Conservation (phyloP, 2,329 filamentous ascomycete genomes). For the Verticillium dahliae region DNA sequence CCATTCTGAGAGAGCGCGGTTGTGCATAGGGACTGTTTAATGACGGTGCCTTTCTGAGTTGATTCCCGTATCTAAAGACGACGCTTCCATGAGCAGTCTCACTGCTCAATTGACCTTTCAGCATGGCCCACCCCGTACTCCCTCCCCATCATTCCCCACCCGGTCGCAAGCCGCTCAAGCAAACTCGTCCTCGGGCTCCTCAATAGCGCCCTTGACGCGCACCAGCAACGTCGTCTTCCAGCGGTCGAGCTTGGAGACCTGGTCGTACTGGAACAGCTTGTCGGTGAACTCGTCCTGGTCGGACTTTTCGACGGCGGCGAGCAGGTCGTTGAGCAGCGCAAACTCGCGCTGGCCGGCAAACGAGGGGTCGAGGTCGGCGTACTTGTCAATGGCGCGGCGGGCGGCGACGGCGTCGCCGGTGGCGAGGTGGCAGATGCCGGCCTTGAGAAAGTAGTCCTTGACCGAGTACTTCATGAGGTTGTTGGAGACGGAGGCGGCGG, state of each 20-base stretch:
- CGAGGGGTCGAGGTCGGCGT: slow-evolving; percentile 69
- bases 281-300: slow-evolving; percentile 81
- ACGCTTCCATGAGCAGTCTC: no score
- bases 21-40: no score
- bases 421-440: slow-evolving; percentile 81
- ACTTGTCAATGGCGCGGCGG: slow-evolving; percentile 74
- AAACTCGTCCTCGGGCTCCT: slow-evolving; percentile 43
- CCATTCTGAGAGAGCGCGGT: no score
- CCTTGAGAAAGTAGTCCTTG: slow-evolving; percentile 94
- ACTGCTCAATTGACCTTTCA: no score
- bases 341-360: slow-evolving; percentile 76
- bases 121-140: no score
- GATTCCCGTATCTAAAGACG: no score
- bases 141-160: no score
- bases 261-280: slow-evolving; percentile 82
- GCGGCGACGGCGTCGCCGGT: slow-evolving; percentile 69
- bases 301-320: slow-evolving; percentile 66
- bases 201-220: slow-evolving; percentile 76
- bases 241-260: slow-evolving; percentile 89
- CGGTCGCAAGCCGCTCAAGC: slow-evolving; percentile 18
- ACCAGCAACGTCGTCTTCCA: slow-evolving; percentile 90
- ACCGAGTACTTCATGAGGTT: slow-evolving; percentile 91
- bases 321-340: slow-evolving; percentile 72
- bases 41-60: no score
- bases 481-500: slow-evolving; percentile 71